Evolutionary conservation across 139 green algal species (phyloP), one percentile per base, ranked within the genome.

Genomic region (Nannochloris sp.): DNA sequence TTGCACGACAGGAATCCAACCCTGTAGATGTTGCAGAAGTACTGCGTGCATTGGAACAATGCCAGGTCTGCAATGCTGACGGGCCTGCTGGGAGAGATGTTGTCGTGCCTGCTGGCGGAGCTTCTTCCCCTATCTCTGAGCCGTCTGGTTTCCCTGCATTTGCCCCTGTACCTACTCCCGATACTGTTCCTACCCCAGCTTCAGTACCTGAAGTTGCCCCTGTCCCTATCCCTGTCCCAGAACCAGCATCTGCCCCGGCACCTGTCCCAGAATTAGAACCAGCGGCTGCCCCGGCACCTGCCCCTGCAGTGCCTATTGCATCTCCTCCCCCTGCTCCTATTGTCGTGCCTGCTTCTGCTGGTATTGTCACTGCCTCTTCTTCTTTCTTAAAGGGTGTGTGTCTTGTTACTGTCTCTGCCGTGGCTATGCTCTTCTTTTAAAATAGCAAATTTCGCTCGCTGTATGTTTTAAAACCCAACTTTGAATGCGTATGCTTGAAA

Each of bases 61-160:
- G 54, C 32, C n/a, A 19, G 54, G 24, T 23, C n/a, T 61, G 54
- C 54, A 42, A 61, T n/a, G 54, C 54, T 33, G 19, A 51, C 42
- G 19, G 19, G 42, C 19, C 24, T 53, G 8, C 10, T n/a, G 24
- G 44, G 44, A 27, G 44, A 53, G 3, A 53, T 1, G 23, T 19
- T n/a, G 0, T 27, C 24, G 7, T n/a, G 19, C 23, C 44, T 27
- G 44, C 9, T n/a, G 44, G 44, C 24, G 9, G 44, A 53, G 44
- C 10, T 53, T 12, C 19, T 19, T 53, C 44, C 44, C 24, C 19
- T n/a, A n/a, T n/a, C n/a, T n/a, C 12, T 27, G 44, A 0, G 14
- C 19, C 44, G 23, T n/a, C 44, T n/a, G 44, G 24, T 10, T 19
- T 27, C 19, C 19, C 23, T 10, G 19, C 44, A 53, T 19, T n/a